Evolutionary conservation across 140 eudicot species (phyloP).

Genomic region (Senecio squalidus): DNA sequence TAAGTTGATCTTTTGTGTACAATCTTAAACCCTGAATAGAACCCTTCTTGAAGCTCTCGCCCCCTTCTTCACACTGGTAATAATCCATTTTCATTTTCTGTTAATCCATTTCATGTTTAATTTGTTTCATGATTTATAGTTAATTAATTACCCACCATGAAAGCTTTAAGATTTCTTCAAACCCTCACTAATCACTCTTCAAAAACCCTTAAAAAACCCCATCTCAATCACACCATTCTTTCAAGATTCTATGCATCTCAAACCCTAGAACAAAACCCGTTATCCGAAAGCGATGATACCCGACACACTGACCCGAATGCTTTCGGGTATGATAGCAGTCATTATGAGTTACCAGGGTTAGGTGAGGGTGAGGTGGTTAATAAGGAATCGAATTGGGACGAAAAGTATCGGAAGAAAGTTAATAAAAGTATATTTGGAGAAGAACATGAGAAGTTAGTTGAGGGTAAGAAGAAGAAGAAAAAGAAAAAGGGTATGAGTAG

Average conservation of each 20-base stretch:
- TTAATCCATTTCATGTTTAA: neutral
- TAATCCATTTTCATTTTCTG: neutral
- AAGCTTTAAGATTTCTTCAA: slow-evolving; percentile 46
- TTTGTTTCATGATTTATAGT: slow-evolving; percentile 1
- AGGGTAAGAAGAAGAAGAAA: slow-evolving; percentile 28
- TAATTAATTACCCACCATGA: slow-evolving; percentile 39
- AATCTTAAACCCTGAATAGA: slow-evolving; percentile 33
- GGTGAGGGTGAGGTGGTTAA: slow-evolving; percentile 6
- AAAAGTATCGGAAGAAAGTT: slow-evolving; percentile 56
- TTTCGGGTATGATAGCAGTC: slow-evolving; percentile 56
- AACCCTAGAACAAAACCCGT: slow-evolving; percentile 29
- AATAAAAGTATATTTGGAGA: slow-evolving; percentile 51
- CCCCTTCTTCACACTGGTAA: neutral
- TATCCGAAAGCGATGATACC: slow-evolving; percentile 5
- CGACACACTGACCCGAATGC: slow-evolving; percentile 19
- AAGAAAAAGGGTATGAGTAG: slow-evolving; percentile 28
- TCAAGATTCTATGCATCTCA: slow-evolving; percentile 51
- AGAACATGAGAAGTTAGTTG: slow-evolving; percentile 21
- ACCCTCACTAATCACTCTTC: slow-evolving; percentile 17
- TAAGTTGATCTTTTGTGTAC: neutral
- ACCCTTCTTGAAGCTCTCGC: slow-evolving; percentile 15
- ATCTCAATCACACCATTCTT: slow-evolving; percentile 17
- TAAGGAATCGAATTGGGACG: slow-evolving; percentile 52
- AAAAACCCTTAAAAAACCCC: slow-evolving; percentile 26
- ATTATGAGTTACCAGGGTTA: slow-evolving; percentile 41